A percentile compares a stretch with the other conserved stretches of the same genome.
phyloP scores from a whole-genome alignment of 202 grass and related monocot genomes.

The Hordeum pubiflorum region DNA sequence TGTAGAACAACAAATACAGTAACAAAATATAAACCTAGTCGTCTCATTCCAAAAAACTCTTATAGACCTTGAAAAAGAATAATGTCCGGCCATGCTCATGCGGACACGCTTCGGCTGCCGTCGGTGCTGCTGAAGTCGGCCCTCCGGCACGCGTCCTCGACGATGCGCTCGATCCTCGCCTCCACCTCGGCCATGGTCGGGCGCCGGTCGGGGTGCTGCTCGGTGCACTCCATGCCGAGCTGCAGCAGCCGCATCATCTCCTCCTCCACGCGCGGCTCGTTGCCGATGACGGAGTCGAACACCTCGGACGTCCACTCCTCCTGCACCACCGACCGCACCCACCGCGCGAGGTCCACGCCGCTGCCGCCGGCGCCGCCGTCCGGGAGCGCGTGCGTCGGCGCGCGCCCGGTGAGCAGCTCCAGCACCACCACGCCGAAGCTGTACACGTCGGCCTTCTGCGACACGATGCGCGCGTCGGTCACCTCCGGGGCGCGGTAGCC shows the following conservation, averaged over 20 bases:
- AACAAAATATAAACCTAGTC: neutral
- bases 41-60: neutral
- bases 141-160: constrained; percentile 30
- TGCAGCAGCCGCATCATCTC: constrained; percentile 70
- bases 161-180: constrained; percentile 39
- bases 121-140: constrained; percentile 44
- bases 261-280: constrained; percentile 24
- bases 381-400: constrained; percentile 7
- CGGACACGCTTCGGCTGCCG: constrained; percentile 43
- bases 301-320: constrained; percentile 72
- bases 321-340: constrained; percentile 51
- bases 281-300: constrained; percentile 52
- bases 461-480: constrained; percentile 24
- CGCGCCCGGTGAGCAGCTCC: constrained; percentile 61
- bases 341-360: constrained; percentile 57
- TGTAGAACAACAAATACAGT: neutral
- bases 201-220: constrained; percentile 25
- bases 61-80: neutral
- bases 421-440: constrained; percentile 74
- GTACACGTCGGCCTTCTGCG: constrained; percentile 65
- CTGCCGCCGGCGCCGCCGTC: neutral
- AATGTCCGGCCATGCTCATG: neutral
- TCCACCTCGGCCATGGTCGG: constrained; percentile 50
- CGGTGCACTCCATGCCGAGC: constrained; percentile 71
- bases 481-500: constrained; percentile 74